phyloP scores from a whole-genome alignment of 345 rosid species.

The Psidium guajava region DNA sequence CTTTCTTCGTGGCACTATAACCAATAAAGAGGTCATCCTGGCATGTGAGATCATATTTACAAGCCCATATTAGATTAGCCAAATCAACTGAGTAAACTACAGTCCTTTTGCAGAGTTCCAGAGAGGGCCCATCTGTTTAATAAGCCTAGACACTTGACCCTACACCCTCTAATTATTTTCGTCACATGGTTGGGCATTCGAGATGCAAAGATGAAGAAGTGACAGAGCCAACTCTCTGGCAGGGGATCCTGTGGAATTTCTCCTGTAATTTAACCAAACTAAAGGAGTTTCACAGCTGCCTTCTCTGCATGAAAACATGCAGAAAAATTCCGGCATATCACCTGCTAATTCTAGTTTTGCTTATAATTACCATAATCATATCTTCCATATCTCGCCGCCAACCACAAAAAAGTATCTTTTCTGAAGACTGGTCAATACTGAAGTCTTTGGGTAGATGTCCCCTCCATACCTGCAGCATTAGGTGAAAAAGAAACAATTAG shows the following conservation, averaged over 20 bases:
- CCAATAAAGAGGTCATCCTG: neutral
- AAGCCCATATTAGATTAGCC: neutral
- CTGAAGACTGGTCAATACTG: conserved; percentile 37
- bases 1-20: neutral
- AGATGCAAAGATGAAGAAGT: neutral
- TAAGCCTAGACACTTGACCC: neutral
- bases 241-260: neutral
- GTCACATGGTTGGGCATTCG: neutral
- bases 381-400: conserved; percentile 87
- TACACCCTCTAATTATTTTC: neutral
- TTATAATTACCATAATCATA: conserved; percentile 57
- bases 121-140: neutral
- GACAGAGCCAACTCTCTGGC: neutral
- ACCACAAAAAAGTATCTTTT: conserved; percentile 68
- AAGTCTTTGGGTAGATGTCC: conserved; percentile 55
- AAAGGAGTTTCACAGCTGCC: neutral
- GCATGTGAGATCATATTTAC: neutral
- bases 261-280: neutral
- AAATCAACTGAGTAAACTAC: neutral
- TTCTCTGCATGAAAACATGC: neutral
- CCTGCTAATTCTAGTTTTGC: conserved; percentile 9
- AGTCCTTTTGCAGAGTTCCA: neutral
- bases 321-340: neutral
- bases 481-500: conserved; percentile 40
- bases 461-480: conserved; percentile 61